Base-by-base conservation (phyloP, 129 eudicot genomes). In the Artemisia tridentata region DNA sequence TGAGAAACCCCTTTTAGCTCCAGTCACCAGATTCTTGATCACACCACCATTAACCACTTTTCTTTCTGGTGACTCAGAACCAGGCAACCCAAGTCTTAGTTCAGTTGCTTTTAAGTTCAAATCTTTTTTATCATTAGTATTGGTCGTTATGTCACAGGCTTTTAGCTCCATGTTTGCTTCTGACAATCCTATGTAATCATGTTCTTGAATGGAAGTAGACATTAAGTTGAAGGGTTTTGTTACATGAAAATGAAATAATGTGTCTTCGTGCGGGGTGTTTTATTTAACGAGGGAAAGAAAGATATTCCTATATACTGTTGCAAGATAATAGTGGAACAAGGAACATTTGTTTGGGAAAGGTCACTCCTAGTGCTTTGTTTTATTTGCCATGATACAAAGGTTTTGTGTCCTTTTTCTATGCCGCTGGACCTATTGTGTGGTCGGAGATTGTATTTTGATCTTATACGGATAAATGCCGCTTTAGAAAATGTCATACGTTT, bases 71-170 rank as follows among this genome's bases (percentile, higher is more conserved):
- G 86, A 85, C 76, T 91, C 86, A 5, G 93, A 83, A 2, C 97
- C 97, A 16, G 96, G 97, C 63, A 91, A 81, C 11, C 97, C 96
- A 4, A 91, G 85, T 25, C 97, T 84, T 45, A 91, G 66, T 79
- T 91, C 97, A 49, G 97, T 88, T 31, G 95, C 97, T 67, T 88
- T 84, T 51, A 88, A 78, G 82, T 85, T 88, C 58, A 91, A 71
- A 76, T 69, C 81, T 54, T 72, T 67, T 64, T 78, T 38, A 7
- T 41, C 15, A 7, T 17, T 23, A 25, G 25, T 46, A 11, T 12
- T 34, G 16, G 12, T 23, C 25, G 25, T 46, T 67, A 76, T 81
- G 15, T 20, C 74, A 51, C 65, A 68, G 34, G 62, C 56, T 63
- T 71, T 86, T 25, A 76, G 79, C 77, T 87, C 87, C 88, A 76